A percentile compares a stretch with the other conserved stretches of the same genome.
phyloP scores from a whole-genome alignment of 768 basidiomycete genomes.

The Mycena crocata region DNA sequence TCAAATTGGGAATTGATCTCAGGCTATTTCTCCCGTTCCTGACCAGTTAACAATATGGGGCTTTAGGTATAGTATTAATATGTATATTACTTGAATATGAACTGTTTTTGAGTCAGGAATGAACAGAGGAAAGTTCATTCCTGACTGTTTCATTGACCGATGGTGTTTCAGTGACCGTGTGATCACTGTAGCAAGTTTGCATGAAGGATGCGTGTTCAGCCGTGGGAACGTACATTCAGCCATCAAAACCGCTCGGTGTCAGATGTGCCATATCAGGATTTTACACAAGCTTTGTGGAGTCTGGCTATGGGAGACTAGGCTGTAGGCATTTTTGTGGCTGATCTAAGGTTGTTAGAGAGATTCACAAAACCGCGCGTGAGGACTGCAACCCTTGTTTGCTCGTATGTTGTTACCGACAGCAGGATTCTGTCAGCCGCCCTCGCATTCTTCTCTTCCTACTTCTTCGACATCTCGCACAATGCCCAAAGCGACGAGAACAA shows the following conservation, averaged over 20 bases:
- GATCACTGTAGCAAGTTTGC: too few species aligned
- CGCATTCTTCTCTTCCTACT: constrained; percentile 29
- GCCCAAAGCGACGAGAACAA: constrained; percentile 20
- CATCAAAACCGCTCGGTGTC: too few species aligned
- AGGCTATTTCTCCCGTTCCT: neutral
- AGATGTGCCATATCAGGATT: too few species aligned
- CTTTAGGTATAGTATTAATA: neutral
- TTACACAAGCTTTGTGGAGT: too few species aligned
- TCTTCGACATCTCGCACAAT: constrained; percentile 30
- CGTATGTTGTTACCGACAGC: too few species aligned
- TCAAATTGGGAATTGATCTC: neutral
- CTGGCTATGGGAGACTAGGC: too few species aligned
- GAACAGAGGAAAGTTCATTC: neutral
- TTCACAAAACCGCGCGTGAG: too few species aligned
- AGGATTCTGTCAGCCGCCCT: constrained; percentile 30
- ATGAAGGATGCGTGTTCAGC: too few species aligned
- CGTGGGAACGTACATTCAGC: too few species aligned
- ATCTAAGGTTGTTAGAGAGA: too few species aligned
- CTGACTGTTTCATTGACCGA: neutral
- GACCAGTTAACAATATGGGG: neutral
- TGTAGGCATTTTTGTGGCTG: too few species aligned
- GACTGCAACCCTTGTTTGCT: too few species aligned
- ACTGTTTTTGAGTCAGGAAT: neutral
- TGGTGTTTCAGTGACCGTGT: neutral
- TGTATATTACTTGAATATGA: neutral